Percentiles rank a stretch among this genome's conserved stretches.
phyloP scores from a whole-genome alignment of 2,329 filamentous ascomycete genomes.

The Colletotrichum higginsianum region DNA sequence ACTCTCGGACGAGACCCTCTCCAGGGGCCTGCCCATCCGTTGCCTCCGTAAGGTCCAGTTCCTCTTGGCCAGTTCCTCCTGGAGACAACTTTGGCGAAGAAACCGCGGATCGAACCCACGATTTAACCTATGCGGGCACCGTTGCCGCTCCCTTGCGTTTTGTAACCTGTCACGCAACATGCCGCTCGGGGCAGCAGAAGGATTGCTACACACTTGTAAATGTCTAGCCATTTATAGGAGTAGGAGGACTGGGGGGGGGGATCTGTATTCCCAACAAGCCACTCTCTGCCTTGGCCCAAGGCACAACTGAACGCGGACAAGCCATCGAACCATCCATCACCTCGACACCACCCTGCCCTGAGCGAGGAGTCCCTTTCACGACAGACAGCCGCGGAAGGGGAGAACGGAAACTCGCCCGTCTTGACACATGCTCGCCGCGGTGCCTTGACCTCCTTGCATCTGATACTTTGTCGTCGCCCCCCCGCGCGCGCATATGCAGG shows the following conservation, averaged over 20 bases:
- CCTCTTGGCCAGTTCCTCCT: neutral
- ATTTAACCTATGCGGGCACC: neutral
- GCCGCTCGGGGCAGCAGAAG: constrained; percentile 1
- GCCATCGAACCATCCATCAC: neutral
- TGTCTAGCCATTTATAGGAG: too few relatives aligned
- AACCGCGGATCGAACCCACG: neutral
- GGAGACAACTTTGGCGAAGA: neutral
- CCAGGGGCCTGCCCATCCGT: neutral
- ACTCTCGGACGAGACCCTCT: neutral
- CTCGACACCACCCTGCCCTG: neutral
- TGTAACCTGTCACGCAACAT: neutral
- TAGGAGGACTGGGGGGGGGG: neutral
- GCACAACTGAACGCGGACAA: neutral
- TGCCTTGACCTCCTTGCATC: constrained; percentile 23
- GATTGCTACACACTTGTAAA: neutral
- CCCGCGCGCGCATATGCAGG: neutral
- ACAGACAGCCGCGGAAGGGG: constrained; percentile 16
- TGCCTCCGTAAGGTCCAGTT: neutral
- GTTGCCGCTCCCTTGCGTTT: neutral
- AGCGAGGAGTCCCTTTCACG: too few relatives aligned
- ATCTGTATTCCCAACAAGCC: too few relatives aligned
- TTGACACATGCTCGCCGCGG: constrained; percentile 22
- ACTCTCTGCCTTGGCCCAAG: too few relatives aligned
- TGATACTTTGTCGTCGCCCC: neutral
- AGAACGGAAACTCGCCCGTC: constrained; percentile 19